These are phyloP conservation scores for Termitomyces sp. DNA, from an alignment of 768 basidiomycete genomes.

Conservation along the genomic window DNA sequence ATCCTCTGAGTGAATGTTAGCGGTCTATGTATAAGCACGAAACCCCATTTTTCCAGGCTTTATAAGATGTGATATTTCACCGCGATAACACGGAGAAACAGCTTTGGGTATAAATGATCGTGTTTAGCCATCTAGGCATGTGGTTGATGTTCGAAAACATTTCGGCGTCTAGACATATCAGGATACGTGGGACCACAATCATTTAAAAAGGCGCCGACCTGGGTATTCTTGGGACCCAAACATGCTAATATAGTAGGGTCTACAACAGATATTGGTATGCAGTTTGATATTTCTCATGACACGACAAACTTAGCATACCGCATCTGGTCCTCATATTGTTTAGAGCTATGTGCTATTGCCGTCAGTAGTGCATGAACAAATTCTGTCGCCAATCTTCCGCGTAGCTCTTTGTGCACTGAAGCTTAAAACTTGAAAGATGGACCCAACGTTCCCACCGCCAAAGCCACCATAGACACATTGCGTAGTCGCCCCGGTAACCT, in stretches of 20 bases:
- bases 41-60: not conserved
- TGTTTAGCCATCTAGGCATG: not conserved
- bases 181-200: too few relatives aligned
- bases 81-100: not conserved
- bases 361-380: not conserved
- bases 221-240: not conserved
- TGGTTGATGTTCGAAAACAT: not conserved
- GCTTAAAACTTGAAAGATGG: too few relatives aligned
- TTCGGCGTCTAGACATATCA: not conserved
- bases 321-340: not conserved
- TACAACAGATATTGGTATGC: not conserved
- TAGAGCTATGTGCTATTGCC: not conserved
- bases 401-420: not conserved
- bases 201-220: not conserved
- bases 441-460: not conserved
- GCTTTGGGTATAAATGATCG: too few relatives aligned
- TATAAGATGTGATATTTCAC: not conserved
- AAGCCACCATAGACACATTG: not conserved
- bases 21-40: not conserved
- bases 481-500: not conserved
- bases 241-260: not conserved
- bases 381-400: not conserved
- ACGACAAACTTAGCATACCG: not conserved
- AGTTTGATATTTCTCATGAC: not conserved
- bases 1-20: not conserved